Conservation (phyloP, 352 stramenopile genomes). For the Phytophthora agathidicida region DNA sequence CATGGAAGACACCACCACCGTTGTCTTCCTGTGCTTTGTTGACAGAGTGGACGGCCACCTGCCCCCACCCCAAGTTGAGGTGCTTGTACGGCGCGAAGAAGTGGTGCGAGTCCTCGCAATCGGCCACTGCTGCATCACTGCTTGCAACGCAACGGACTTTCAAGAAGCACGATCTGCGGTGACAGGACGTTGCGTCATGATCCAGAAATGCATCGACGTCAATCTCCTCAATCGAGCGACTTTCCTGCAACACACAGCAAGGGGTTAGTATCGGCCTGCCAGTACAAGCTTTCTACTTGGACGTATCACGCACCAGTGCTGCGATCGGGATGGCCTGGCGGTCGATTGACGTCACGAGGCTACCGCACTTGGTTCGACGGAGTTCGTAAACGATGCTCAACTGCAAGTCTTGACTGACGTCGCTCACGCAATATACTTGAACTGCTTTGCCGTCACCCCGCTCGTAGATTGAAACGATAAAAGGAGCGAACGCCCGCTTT, state of each 20-base stretch:
- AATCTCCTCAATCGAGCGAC: conserved; percentile 37
- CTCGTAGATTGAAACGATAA: conserved; percentile 56
- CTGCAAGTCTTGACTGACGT: conserved; percentile 41
- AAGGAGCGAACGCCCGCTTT: conserved; percentile 70
- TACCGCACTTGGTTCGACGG: conserved; percentile 41
- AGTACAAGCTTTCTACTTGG: not conserved
- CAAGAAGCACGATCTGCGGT: conserved; percentile 62
- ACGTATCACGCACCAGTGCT: conserved; percentile 39
- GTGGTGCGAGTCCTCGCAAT: conserved; percentile 57
- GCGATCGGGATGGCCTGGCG: conserved; percentile 29
- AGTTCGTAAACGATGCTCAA: conserved; percentile 55
- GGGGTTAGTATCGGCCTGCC: conserved; percentile 6
- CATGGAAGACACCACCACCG: conserved; percentile 40
- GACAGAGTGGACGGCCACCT: conserved; percentile 30
- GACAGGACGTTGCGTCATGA: conserved; percentile 43
- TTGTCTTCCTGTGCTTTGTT: conserved; percentile 12
- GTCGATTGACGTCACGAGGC: conserved; percentile 46
- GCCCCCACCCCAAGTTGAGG: conserved; percentile 46
- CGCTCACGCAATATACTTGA: conserved; percentile 53
- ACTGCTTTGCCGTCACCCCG: conserved; percentile 27
- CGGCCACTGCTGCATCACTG: not conserved
- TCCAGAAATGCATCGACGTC: conserved; percentile 39
- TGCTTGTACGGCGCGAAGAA: conserved; percentile 80
- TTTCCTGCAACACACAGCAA: conserved; percentile 37
- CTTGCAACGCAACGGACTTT: conserved; percentile 36